Conservation (phyloP, 257 asterid genomes). For the Nicotiana sylvestris region DNA sequence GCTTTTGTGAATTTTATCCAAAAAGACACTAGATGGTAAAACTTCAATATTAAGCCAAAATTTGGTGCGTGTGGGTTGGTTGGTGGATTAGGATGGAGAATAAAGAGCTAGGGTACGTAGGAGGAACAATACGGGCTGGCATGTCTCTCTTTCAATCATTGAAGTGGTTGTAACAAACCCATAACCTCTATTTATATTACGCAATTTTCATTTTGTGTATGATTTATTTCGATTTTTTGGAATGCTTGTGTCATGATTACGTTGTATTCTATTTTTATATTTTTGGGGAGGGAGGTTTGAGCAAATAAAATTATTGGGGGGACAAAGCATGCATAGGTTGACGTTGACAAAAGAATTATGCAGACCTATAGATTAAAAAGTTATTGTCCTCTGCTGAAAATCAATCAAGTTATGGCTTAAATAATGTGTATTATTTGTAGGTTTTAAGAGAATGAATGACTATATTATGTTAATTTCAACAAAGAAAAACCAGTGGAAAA, state of each 20-base stretch:
- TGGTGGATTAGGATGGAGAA: background rate
- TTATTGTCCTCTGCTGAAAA: background rate
- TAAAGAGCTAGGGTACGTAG: background rate
- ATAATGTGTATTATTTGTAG: background rate
- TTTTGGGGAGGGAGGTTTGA: background rate
- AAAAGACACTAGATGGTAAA: background rate
- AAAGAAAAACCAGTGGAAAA: background rate
- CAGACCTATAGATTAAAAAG: background rate
- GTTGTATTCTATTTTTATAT: background rate
- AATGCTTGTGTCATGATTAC: background rate
- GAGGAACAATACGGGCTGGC: background rate
- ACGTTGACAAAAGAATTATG: background rate
- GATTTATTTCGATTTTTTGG: background rate
- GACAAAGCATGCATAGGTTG: background rate
- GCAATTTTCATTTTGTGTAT: background rate
- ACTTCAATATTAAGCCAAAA: background rate
- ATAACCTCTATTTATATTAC: background rate
- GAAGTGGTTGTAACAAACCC: slow-evolving; percentile 20
- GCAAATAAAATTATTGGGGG: background rate
- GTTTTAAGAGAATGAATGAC: background rate
- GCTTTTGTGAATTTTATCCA: background rate
- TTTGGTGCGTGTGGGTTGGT: background rate
- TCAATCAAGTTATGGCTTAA: background rate
- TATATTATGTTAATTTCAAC: background rate
- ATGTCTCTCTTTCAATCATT: slow-evolving; percentile 3